Conservation (phyloP, 2,329 filamentous ascomycete genomes). For the Penicillium nordicum region DNA sequence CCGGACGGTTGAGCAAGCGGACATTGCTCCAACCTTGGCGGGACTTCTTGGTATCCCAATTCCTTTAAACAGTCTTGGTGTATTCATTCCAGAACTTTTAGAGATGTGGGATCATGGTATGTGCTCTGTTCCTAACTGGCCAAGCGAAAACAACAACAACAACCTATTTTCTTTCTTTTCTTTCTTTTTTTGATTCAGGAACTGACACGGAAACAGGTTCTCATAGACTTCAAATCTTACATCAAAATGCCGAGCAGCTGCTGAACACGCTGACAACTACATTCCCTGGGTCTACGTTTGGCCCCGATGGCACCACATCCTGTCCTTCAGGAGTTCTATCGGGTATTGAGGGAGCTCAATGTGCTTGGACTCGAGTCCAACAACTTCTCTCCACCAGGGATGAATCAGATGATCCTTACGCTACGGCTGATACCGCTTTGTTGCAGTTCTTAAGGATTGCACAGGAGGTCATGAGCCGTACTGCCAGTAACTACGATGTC, state of each 20-base stretch:
- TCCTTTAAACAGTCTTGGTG: constrained; percentile 83
- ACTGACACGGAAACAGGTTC: constrained; percentile 28
- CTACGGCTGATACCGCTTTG: constrained; percentile 23
- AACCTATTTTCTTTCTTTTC: too few species aligned
- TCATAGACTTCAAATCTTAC: constrained; percentile 65
- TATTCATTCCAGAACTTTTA: constrained; percentile 76
- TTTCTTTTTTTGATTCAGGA: neutral
- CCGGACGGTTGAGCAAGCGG: constrained; percentile 81
- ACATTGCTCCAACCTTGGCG: constrained; percentile 84
- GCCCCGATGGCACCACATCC: constrained; percentile 19
- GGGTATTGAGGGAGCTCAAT: constrained; percentile 59
- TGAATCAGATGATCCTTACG: constrained; percentile 12
- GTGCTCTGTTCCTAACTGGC: constrained; percentile 5
- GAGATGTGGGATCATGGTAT: constrained; percentile 68
- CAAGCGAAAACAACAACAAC: neutral
- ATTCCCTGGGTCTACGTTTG: constrained; percentile 58
- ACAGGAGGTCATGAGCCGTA: constrained; percentile 78
- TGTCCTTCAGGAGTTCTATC: constrained; percentile 26
- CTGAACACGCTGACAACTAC: constrained; percentile 71
- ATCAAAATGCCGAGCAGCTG: constrained; percentile 78
- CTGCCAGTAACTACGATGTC: constrained; percentile 89
- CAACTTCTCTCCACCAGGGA: constrained; percentile 19
- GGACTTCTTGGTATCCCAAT: constrained; percentile 83
- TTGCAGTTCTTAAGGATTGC: constrained; percentile 64
- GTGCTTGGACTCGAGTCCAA: constrained; percentile 58